A percentile compares a stretch with the other conserved stretches of the same genome.
Conservation (phyloP, 2,329 filamentous ascomycete genomes). For the Ophiostoma piceae region DNA sequence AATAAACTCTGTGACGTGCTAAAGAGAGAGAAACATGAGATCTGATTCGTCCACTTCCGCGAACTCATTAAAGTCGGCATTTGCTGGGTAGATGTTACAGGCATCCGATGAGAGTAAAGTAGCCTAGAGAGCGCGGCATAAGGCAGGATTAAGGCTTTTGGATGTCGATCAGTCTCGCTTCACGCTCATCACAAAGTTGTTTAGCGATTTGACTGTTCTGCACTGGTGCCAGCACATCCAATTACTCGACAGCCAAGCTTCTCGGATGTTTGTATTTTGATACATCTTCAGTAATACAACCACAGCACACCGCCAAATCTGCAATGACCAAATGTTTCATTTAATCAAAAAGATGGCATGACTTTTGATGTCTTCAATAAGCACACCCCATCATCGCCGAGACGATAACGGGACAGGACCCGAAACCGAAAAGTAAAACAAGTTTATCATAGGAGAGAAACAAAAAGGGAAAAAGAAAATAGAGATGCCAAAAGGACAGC, state of each 20-base stretch:
- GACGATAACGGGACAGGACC: not conserved
- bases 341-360: not conserved
- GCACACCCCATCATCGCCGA: not conserved
- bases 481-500: not conserved
- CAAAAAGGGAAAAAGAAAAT: not conserved
- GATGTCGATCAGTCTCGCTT: not conserved
- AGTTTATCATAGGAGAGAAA: not conserved
- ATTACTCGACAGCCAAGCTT: not conserved
- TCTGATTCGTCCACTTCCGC: conserved; percentile 2
- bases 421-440: conserved; percentile 1
- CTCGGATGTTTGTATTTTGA: not conserved
- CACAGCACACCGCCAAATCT: not conserved
- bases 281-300: not conserved
- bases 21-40: not conserved
- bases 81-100: not conserved
- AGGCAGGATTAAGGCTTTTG: not conserved
- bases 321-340: not conserved
- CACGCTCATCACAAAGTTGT: too few species aligned
- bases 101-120: too few species aligned
- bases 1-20: not conserved
- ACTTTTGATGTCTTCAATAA: not conserved
- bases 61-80: not conserved
- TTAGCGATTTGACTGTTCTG: not conserved
- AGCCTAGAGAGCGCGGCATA: not conserved
- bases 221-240: conserved; percentile 7